These are phyloP conservation scores for Coemansia sp. DNA, from an alignment of 192 early-diverging fungal species.

Conservation along the genomic window DNA sequence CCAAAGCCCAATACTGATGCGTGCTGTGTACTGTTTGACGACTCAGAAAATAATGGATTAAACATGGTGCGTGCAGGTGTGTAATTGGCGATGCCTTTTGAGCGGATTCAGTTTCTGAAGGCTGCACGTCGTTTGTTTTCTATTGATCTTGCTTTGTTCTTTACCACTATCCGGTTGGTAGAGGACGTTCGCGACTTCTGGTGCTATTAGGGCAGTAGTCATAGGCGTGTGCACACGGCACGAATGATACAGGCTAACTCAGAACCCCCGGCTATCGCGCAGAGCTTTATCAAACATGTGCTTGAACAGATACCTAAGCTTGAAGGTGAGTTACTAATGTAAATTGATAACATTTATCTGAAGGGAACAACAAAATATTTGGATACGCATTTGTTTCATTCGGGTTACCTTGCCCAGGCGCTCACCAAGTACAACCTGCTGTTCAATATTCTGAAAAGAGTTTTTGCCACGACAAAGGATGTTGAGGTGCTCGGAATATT, in stretches of 20 bases:
- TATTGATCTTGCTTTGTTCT: slow-evolving; percentile 1
- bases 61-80: slow-evolving; percentile 26
- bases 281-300: slow-evolving; percentile 12
- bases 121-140: not conserved
- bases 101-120: slow-evolving; percentile 6
- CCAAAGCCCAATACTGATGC: slow-evolving; percentile 20
- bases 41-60: slow-evolving; percentile 10
- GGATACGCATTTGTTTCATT: slow-evolving; percentile 11
- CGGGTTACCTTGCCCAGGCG: not conserved
- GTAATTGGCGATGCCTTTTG: slow-evolving; percentile 5
- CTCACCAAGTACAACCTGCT: slow-evolving; percentile 11
- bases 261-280: slow-evolving; percentile 21
- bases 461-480: slow-evolving; percentile 1
- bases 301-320: not conserved
- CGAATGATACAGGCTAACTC: slow-evolving; percentile 28
- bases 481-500: slow-evolving; percentile 4
- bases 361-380: slow-evolving; percentile 3
- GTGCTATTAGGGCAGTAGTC: not conserved
- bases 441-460: slow-evolving; percentile 17
- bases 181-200: slow-evolving; percentile 8
- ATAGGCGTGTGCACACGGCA: not conserved
- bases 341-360: slow-evolving; percentile 47
- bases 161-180: not conserved
- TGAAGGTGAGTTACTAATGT: slow-evolving; percentile 11
- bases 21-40: slow-evolving; percentile 18